phyloP scores from a whole-genome alignment of 2,329 filamentous ascomycete species.

The Cadophora malorum region DNA sequence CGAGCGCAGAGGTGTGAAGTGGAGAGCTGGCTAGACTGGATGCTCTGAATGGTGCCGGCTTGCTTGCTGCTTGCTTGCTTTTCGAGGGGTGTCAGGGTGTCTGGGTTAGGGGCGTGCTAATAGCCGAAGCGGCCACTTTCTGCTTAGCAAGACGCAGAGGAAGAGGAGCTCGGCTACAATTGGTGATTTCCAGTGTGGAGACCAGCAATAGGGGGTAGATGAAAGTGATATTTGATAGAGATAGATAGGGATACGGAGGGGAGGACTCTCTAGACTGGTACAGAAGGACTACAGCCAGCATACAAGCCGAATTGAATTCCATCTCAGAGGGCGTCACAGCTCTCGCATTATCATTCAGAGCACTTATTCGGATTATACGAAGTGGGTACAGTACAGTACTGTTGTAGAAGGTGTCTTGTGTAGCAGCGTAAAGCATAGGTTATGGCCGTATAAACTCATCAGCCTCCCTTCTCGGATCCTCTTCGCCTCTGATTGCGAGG shows the following conservation, averaged over 20 bases:
- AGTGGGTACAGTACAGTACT: too few species aligned
- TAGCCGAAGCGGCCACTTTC: constrained; percentile 1
- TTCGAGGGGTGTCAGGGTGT: neutral
- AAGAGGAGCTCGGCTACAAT: neutral
- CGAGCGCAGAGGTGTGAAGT: neutral
- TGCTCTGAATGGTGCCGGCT: neutral
- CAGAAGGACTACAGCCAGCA: too few species aligned
- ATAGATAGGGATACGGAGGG: too few species aligned
- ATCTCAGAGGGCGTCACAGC: too few species aligned
- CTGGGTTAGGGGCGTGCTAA: neutral
- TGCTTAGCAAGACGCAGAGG: constrained; percentile 3
- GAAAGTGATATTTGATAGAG: neutral
- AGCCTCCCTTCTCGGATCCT: neutral
- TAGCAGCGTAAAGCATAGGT: too few species aligned
- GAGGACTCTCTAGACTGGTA: too few species aligned
- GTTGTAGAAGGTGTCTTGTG: too few species aligned
- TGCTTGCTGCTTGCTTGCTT: neutral
- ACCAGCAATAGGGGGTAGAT: neutral
- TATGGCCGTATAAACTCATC: too few species aligned
- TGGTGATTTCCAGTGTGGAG: neutral
- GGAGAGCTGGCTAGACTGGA: neutral
- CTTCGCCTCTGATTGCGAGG: too few species aligned
- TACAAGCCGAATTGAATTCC: too few species aligned
- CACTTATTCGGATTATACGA: too few species aligned
- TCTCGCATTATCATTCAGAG: too few species aligned